phyloP scores from a whole-genome alignment of 2,329 filamentous ascomycete species.

The Claviceps lovelessii region DNA sequence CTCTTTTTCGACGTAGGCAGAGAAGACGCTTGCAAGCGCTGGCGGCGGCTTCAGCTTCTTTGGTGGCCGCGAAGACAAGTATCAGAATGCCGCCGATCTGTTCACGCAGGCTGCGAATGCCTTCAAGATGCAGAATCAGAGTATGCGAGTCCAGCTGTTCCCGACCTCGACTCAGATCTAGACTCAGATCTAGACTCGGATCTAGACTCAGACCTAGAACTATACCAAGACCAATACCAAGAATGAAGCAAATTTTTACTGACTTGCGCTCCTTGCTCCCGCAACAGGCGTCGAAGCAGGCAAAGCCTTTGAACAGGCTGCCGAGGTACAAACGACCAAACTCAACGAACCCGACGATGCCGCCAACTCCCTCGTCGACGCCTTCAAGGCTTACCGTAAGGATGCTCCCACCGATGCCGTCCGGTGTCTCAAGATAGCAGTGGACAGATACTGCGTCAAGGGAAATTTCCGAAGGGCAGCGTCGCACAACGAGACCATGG shows the following conservation, averaged over 20 bases:
- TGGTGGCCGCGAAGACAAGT: conserved; percentile 74
- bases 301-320: conserved; percentile 72
- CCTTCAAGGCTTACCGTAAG: conserved; percentile 89
- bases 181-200: too few relatives aligned
- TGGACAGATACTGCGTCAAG: conserved; percentile 74
- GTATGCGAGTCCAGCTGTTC: conserved; percentile 30
- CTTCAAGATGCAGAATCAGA: conserved; percentile 74
- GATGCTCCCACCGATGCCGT: conserved; percentile 71
- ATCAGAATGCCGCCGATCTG: conserved; percentile 74
- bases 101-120: conserved; percentile 84
- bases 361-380: conserved; percentile 75
- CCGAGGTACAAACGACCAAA: conserved; percentile 62
- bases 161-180: not conserved
- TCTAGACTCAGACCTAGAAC: too few relatives aligned
- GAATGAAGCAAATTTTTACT: not conserved
- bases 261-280: not conserved
- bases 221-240: not conserved
- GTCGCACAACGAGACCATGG: conserved; percentile 77
- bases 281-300: conserved; percentile 66
- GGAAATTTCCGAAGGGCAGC: conserved; percentile 87
- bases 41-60: conserved; percentile 79
- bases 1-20: conserved; percentile 46
- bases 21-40: conserved; percentile 64
- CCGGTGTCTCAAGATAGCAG: conserved; percentile 62
- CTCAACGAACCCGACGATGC: conserved; percentile 88